A percentile compares a stretch with the other conserved stretches of the same genome.
These are phyloP conservation scores for Malassezia furfur DNA, from an alignment of 1,284 basidiomycete genomes.

Conservation along the genomic window DNA sequence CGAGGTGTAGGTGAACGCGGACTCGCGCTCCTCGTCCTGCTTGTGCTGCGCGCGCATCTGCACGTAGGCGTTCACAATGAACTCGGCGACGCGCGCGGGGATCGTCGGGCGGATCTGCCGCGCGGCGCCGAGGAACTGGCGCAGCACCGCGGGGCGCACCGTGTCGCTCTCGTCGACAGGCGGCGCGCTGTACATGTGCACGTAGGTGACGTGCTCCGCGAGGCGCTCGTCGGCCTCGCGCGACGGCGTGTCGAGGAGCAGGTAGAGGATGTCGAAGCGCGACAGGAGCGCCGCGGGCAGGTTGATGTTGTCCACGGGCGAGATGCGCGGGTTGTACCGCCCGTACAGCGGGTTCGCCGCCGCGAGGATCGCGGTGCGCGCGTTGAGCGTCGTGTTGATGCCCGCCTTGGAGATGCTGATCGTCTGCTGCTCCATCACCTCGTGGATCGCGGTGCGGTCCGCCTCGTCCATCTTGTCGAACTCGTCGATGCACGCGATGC, in stretches of 20 bases:
- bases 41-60: conserved; percentile 83
- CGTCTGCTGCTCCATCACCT: conserved; percentile 99
- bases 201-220: conserved; percentile 92
- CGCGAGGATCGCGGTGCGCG: conserved; percentile 93
- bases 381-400: conserved; percentile 95
- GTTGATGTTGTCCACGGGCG: conserved; percentile 98
- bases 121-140: conserved; percentile 93
- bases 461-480: conserved; percentile 99
- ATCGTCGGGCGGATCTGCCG: conserved; percentile 79
- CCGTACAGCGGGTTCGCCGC: conserved; percentile 97
- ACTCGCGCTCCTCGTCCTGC: conserved; percentile 78
- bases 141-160: conserved; percentile 76
- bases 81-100: conserved; percentile 73
- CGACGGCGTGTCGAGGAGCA: conserved; percentile 89
- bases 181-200: conserved; percentile 90
- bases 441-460: conserved; percentile 95
- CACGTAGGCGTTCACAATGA: conserved; percentile 91
- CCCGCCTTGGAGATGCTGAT: conserved; percentile 99
- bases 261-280: conserved; percentile 90
- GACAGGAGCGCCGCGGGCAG: conserved; percentile 89
- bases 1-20: conserved; percentile 88
- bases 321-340: conserved; percentile 92
- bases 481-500: conserved; percentile 98
- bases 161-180: conserved; percentile 63
- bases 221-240: conserved; percentile 90